Evolutionary conservation across 83 land plant species (phyloP), one percentile per base, ranked within the genome.

Genomic region (Isoetes engelmannii): DNA sequence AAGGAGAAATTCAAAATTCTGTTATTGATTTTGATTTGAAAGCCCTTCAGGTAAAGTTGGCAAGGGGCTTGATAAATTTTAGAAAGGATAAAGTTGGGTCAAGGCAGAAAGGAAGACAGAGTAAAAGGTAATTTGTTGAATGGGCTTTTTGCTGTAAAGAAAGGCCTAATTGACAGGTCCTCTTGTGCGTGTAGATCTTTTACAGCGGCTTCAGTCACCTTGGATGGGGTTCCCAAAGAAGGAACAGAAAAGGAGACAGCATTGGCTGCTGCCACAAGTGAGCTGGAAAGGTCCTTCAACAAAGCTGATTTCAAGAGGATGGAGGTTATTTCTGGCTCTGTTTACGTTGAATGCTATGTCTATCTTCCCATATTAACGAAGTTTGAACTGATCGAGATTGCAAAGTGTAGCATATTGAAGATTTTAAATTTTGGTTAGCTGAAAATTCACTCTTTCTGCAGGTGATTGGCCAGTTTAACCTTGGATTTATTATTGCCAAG

Each of bases 381-480:
- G 37, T 2, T 28, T 28, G 37, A 28, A 28, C 37, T 28, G 37
- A 51, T 12, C 17, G 3, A 12, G 3, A 12, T 51, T 28, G 37
- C 37, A 28, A 28, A 28, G 37, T 28, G 37, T 28, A 28, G 37
- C 37, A 28, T 28, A 28, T 51, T 51, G 55, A 12, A 51, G 1
- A 15, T 51, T 51, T 51, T 51, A 20, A 59, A 59, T 18, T 59
- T 28, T 2, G 37, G 2, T 28, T 28, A 28, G 37, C 47, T 64
- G 12, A 28, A 7, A 41, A 64, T 8, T 41, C 17, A 3, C 9
- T 0, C 8, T 57, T 64, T 20, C 21, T 46, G 44, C 69, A 92
- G 97, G 95, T 92, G 17, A 69, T 92, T 82, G 97, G 97, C 60
- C 97, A 92, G 75, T 92, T 92, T 70, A 92, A 92, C 68, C 90